Base-by-base conservation (phyloP, 2,329 filamentous ascomycete genomes). In the Catunica adiposa region DNA sequence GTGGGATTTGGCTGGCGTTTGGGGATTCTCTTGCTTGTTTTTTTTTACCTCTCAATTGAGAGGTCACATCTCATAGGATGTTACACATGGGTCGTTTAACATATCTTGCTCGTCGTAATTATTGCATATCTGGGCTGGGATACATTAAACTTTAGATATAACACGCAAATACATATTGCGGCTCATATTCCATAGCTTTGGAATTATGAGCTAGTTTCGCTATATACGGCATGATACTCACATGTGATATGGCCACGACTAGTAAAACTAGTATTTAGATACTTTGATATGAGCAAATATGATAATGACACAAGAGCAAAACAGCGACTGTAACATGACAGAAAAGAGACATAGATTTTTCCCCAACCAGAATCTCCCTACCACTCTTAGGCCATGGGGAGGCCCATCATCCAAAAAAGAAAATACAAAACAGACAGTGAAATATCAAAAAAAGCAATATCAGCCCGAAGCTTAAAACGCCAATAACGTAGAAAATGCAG, bases 381-480 rank as follows among this genome's bases (percentile, higher is more conserved):
- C 11, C 20, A 7, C n/a, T 26, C 23, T 11, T n/a, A 20, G 11
- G 26, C 20, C n/a, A 48, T 22, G 22, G 14, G 9, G n/a, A 11
- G 5, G 53, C 25, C n/a, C 7, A 48, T 46, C 26, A 53, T 52
- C 25, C 29, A 34, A 51, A 55, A 47, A 29, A 40, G 17, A 50
- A 26, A 26, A 38, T 58, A 40, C 20, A 38, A 42, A 52, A 23
- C 23, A 53, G 22, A 50, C n/a, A 56, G 40, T 11, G 5, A 25
- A 52, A 48, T 47, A 25, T 15, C 20, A 31, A 44, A 38, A 31
- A 44, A 38, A 31, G 25, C 8, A 53, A 48, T 34, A 54, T 54
- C 57, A 40, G 52, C 6, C 51, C 38, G 23, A 47, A 57, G 38
- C 37, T n/a, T 52, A 22, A n/a, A 52, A 52, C 31, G 50, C 50